phyloP scores from a whole-genome alignment of 805 yeast genomes.

The Cyberlindnera americana region DNA sequence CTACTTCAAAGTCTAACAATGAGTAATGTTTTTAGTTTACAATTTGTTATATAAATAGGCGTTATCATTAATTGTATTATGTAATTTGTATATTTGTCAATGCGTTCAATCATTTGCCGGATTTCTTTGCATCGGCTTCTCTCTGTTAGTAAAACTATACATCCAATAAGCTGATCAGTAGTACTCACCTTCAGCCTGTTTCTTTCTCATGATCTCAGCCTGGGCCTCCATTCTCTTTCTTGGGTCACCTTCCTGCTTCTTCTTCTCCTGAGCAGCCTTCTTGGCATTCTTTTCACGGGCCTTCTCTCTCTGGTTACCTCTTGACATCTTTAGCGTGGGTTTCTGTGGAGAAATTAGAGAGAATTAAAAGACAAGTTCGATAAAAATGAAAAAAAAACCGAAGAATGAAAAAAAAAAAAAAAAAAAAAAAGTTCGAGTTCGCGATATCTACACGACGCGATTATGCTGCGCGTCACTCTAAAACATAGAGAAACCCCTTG shows the following conservation, averaged over 20 bases:
- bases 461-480: too few relatives aligned
- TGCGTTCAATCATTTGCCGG: slow-evolving; percentile 32
- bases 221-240: slow-evolving; percentile 81
- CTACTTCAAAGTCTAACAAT: slow-evolving; percentile 24
- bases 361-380: too few relatives aligned
- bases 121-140: slow-evolving; percentile 48
- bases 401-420: too few relatives aligned
- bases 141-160: background rate
- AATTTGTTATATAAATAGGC: slow-evolving; percentile 3
- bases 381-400: too few relatives aligned
- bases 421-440: too few relatives aligned
- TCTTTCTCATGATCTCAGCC: slow-evolving; percentile 85
- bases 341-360: too few relatives aligned
- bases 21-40: slow-evolving; percentile 4
- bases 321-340: slow-evolving; percentile 56
- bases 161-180: background rate
- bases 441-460: too few relatives aligned
- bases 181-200: slow-evolving; percentile 75
- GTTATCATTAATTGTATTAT: slow-evolving; percentile 1
- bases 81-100: too few relatives aligned
- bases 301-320: slow-evolving; percentile 95
- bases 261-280: slow-evolving; percentile 64
- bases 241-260: slow-evolving; percentile 79
- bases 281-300: slow-evolving; percentile 87
- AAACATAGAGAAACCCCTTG: too few relatives aligned